Evolutionary conservation across 2,329 filamentous ascomycete species (phyloP).

Genomic region (Aspergillus neoniger): DNA sequence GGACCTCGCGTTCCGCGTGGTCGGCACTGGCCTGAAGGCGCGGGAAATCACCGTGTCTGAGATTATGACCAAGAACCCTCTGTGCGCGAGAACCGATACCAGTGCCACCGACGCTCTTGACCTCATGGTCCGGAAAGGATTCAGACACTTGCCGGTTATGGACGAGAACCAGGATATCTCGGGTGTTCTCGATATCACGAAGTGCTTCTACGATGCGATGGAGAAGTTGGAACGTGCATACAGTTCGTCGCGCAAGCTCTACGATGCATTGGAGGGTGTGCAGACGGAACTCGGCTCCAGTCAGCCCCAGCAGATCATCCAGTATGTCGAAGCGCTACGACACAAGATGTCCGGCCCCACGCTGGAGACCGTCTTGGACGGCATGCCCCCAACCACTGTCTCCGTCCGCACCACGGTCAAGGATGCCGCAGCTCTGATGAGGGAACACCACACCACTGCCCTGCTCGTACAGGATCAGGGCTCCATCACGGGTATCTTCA

Average conservation of each 20-base stretch:
- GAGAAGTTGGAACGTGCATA: constrained; percentile 98
- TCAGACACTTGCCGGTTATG: constrained; percentile 97
- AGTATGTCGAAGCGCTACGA: constrained; percentile 94
- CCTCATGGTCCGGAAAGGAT: constrained; percentile 97
- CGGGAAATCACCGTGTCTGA: constrained; percentile 90
- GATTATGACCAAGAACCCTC: constrained; percentile 99
- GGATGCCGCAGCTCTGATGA: constrained; percentile 94
- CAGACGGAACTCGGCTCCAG: constrained; percentile 94
- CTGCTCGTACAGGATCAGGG: constrained; percentile 95
- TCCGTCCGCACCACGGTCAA: constrained; percentile 95
- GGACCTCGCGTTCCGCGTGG: constrained; percentile 95
- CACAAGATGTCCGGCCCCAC: constrained; percentile 98
- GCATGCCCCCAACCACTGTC: constrained; percentile 88
- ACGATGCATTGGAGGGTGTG: constrained; percentile 95
- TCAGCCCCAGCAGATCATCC: constrained; percentile 97
- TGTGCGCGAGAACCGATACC: constrained; percentile 95
- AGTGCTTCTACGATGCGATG: constrained; percentile 99
- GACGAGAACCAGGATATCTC: constrained; percentile 99
- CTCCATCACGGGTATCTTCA: constrained; percentile 98
- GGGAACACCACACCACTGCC: constrained; percentile 97
- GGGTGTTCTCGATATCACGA: constrained; percentile 96
- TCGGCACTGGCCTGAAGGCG: constrained; percentile 86
- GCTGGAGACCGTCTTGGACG: constrained; percentile 89
- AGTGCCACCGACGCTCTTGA: constrained; percentile 97
- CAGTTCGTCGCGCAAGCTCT: constrained; percentile 94